Base-by-base conservation (phyloP, 768 basidiomycete species). In the Podaxis sp. region DNA sequence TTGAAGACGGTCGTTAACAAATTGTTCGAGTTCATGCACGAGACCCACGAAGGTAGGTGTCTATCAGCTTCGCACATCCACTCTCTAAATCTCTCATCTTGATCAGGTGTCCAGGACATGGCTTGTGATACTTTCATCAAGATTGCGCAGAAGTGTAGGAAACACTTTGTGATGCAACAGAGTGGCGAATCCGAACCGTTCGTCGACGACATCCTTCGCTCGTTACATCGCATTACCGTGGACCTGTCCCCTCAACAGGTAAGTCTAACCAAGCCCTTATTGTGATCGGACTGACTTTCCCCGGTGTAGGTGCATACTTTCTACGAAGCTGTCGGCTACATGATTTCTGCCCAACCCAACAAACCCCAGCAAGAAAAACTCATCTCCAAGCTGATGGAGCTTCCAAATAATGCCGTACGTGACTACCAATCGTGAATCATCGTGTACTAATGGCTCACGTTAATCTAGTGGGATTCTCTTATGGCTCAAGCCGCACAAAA, bases 101-200 rank as follows among this genome's bases (percentile, higher is more conserved):
- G 33, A 67, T 46, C 68, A 93, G 94, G 96, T 79, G 97, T 99
- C 11, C 97, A 99, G 75, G 97, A 99, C 78, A 99, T 99, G 97
- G 97, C 97, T 52, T 99, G 97, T 77, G 97, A 99, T 74, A 99
- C 97, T 0, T 99, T 99, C 77, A 99, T 99, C 81, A 99, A 99
- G 79, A 99, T 99, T 69, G 95, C 97, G 24, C 97, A 99, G 74
- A 99, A 99, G 75, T 99, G 96, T 74, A 84, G 95, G 46, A 85
- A 96, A 59, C 97, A 99, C 75, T 99, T 99, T 69, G 95, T 99
- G 64, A 95, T 99, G 91, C 94, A 96, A 72, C 97, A 99, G 74
- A 90, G 95, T 8, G 95, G 95, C 64, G 97, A 99, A 76, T 87
- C 87, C 59, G 97, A 99, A 72, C 97, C 97, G 1, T 99, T 99